Base-by-base conservation (phyloP, 108 stramenopile genomes). In the Conticribra guillardii region DNA sequence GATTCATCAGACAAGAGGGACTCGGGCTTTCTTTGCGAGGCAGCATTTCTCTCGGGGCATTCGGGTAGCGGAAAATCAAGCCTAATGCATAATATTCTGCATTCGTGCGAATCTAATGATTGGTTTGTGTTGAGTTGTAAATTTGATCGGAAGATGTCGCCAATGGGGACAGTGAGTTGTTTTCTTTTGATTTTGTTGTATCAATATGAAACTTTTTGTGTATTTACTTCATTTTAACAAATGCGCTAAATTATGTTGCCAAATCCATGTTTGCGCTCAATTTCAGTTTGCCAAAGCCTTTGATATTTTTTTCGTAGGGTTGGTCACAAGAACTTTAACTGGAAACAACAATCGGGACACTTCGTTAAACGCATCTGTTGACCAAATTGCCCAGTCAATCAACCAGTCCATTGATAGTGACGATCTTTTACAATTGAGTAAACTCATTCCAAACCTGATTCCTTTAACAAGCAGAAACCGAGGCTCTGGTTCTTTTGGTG, bases 81-180 rank as follows among this genome's bases (percentile, higher is more conserved):
- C 24, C 16, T 60, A 0, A 44, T 60, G 33, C 33, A 60, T 32
- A 17, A 37, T 3, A 5, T 60, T 44, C n/a, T 24, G 4, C 15
- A 32, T 23, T 24, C 17, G 4, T 45, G 23, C n/a, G 1, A 24
- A 22, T 31, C 37, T n/a, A 60, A 44, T 15, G 41, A 60, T 60
- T 45, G 41, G 60, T 60, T 37, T 37, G 33, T 60, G 19, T n/a
- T 60, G 9, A 21, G 17, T 11, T 60, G 60, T 34, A 60, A 60
- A 60, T 60, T 60, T 8, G 60, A 60, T 37, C 41, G 41, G 1
- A 31, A 60, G 37, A 2, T 44, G 18, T 18, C 33, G 5, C 60
- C 60, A 22, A 31, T 60, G 22, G 14, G n/a, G 33, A 60, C 19
- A 51, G 37, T 41, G 37, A 41, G 37, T 41, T 41, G 37, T 41